Evolutionary conservation across 2,329 filamentous ascomycete species (phyloP).

Genomic region (Chaetomium sp.): DNA sequence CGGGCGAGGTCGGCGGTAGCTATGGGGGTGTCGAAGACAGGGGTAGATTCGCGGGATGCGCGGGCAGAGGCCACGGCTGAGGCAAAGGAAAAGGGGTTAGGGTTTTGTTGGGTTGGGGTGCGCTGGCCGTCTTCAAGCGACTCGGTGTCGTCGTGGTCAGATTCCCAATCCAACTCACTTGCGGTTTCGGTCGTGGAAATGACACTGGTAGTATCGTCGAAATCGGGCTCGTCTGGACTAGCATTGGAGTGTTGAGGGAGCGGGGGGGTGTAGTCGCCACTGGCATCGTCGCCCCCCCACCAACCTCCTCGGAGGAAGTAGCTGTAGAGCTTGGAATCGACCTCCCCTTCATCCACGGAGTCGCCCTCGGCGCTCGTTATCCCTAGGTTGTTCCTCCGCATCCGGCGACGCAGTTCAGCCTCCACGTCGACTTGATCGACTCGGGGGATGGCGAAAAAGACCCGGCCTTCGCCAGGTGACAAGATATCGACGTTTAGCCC

Average conservation of each 20-base stretch:
- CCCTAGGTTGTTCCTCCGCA: conserved; percentile 34
- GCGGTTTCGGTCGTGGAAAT: conserved; percentile 51
- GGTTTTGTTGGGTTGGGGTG: conserved; percentile 64
- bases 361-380: conserved; percentile 24
- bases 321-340: conserved; percentile 69
- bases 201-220: conserved; percentile 70
- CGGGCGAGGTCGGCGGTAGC: conserved; percentile 65
- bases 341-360: conserved; percentile 50
- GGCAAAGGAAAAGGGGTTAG: conserved; percentile 33
- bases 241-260: conserved; percentile 49
- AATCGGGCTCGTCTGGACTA: conserved; percentile 39
- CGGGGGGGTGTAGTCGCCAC: conserved; percentile 65
- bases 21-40: conserved; percentile 55
- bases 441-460: conserved; percentile 39
- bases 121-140: conserved; percentile 44
- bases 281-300: conserved; percentile 77
- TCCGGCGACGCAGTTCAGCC: conserved; percentile 61
- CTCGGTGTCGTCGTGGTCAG: conserved; percentile 32
- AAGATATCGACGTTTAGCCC: conserved; percentile 27
- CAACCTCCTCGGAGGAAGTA: conserved; percentile 82
- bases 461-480: conserved; percentile 12
- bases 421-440: conserved; percentile 73
- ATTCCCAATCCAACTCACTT: conserved; percentile 34
- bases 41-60: conserved; percentile 45
- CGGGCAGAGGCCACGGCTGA: conserved; percentile 19